These are phyloP conservation scores for Zoysia matrella DNA, from an alignment of 202 grass and related monocot genomes.

Conservation along the genomic window DNA sequence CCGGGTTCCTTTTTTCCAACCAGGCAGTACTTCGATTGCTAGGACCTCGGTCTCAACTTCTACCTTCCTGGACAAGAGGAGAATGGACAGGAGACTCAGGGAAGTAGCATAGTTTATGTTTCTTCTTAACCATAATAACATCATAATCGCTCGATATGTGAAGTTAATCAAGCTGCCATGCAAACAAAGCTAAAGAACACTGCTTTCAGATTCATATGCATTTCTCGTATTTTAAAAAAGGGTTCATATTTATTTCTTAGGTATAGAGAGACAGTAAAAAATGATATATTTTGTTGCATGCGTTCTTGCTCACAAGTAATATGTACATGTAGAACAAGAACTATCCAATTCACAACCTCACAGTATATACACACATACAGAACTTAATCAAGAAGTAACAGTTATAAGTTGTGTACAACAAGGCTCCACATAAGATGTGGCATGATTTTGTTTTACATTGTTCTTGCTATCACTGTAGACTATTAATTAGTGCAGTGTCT, in stretches of 20 bases:
- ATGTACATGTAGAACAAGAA: background rate
- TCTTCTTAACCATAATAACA: background rate
- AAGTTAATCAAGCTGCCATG: constrained; percentile 20
- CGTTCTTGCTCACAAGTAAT: background rate
- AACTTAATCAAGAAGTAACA: constrained; percentile 16
- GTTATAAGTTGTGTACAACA: constrained; percentile 1
- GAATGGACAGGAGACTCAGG: background rate
- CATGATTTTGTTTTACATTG: constrained; percentile 18
- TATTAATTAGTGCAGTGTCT: background rate
- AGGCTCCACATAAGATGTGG: background rate
- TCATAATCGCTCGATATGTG: constrained; percentile 7
- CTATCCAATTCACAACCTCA: background rate
- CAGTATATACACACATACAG: background rate
- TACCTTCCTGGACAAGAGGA: constrained; percentile 42
- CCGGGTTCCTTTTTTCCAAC: constrained; percentile 72
- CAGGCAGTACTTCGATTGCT: constrained; percentile 59
- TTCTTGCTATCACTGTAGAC: background rate
- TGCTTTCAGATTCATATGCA: too few species aligned
- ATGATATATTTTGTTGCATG: constrained; percentile 13
- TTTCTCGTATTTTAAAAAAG: too few species aligned
- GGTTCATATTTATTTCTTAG: background rate
- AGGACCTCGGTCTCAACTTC: constrained; percentile 63
- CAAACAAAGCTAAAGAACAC: constrained; percentile 16
- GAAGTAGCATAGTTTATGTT: constrained; percentile 6
- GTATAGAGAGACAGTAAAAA: constrained; percentile 13